Percentiles rank a stretch among this genome's conserved stretches.
Evolutionary conservation across 495 filamentous ascomycete genomes (phyloP).

Genomic region (Xylaria scruposa): DNA sequence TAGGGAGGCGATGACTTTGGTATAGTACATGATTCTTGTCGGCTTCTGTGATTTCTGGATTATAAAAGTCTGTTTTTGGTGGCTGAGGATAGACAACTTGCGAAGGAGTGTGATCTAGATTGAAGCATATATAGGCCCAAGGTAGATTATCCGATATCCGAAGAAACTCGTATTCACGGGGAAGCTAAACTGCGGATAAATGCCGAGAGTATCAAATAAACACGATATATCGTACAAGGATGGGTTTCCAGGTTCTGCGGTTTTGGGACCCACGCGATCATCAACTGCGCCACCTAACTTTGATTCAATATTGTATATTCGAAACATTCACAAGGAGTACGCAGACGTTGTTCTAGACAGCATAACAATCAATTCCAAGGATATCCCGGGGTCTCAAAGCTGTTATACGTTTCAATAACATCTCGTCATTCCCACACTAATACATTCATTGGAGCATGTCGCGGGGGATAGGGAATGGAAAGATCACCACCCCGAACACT

Average conservation of each 20-base stretch:
- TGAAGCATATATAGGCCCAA: background rate
- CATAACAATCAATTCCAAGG: background rate
- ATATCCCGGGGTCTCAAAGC: background rate
- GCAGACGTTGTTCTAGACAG: background rate
- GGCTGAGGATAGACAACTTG: background rate
- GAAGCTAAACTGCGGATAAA: background rate
- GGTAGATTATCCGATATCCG: background rate
- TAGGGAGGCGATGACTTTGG: background rate
- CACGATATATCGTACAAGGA: background rate
- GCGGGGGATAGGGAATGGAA: too few species aligned
- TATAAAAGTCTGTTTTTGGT: background rate
- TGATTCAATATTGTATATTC: background rate
- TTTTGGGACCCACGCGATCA: background rate
- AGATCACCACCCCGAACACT: background rate
- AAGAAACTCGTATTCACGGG: background rate
- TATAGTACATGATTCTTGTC: background rate
- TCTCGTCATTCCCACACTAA: background rate
- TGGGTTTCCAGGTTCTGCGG: background rate
- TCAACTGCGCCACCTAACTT: background rate
- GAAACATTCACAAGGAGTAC: background rate
- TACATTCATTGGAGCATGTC: too few species aligned
- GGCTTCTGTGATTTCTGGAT: background rate
- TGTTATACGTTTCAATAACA: background rate
- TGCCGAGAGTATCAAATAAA: background rate
- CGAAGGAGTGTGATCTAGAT: background rate